Base-by-base conservation (phyloP, 768 basidiomycete species). In the Fomitopsis pulvina region DNA sequence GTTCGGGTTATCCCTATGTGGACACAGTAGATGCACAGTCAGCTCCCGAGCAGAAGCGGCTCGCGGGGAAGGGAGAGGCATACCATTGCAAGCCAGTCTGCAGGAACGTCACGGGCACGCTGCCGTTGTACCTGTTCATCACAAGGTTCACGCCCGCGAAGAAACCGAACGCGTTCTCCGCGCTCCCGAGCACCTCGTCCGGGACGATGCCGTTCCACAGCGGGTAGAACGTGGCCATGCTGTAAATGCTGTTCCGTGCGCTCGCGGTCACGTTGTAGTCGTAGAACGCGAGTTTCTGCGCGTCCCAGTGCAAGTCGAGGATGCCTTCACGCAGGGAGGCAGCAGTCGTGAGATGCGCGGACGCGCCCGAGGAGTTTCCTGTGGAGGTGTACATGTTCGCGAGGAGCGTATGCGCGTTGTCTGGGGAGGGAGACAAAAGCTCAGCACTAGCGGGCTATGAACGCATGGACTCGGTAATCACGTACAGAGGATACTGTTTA, bases 171-270 rank as follows among this genome's bases (percentile, higher is more conserved):
- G 91, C 80, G 5, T 81, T 81, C 4, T 68, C 66, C 42, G 75
- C 66, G 54, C 77, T 79, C 20, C 64, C 60, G 8, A 80, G 66
- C 5, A 96, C 60, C 57, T 89, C 85, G 21, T 75, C 58, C 0
- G 94, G 94, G 41, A 92, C 71, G 59, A 97, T 92, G 16, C 81
- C 86, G 45, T 76, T 83, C 94, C 92, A 96, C 43, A 85, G 71
- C 0, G 93, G 89, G 63, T 91, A 92, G 70, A 82, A 92, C 1
- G 78, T 81, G 1, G 88, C 92, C 2, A 70, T 74, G n/a, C 80
- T 80, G 69, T 85, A 92, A 26, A 90, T 61, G 42, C 57, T 66
- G 59, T 80, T 83, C 46, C 85, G 80, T 12, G 77, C 61, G 44
- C 83, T 81, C 2, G 82, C 75, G 6, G 79, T 83, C 34, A 85